phyloP scores from a whole-genome alignment of 2,329 filamentous ascomycete genomes.

The Pseudocercospora musae region DNA sequence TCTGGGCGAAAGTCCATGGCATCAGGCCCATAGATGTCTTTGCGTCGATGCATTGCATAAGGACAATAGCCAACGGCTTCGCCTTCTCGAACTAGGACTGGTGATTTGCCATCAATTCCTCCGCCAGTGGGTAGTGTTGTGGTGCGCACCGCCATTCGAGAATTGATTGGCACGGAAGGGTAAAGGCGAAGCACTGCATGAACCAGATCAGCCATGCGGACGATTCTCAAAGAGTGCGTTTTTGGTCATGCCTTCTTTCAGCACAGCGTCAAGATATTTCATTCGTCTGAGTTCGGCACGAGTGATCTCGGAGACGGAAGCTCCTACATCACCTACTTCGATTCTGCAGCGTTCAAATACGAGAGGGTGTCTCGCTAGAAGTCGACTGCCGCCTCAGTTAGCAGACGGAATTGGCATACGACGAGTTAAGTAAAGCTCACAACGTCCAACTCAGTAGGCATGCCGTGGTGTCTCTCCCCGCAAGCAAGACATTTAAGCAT shows the following conservation, averaged over 20 bases:
- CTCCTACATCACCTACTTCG: conserved; percentile 17
- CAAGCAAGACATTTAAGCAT: conserved; percentile 47
- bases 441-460: conserved; percentile 43
- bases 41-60: conserved; percentile 4
- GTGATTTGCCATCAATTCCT: conserved; percentile 39
- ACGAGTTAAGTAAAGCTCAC: conserved; percentile 15
- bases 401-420: too few species aligned
- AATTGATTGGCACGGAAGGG: conserved; percentile 72
- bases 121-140: conserved; percentile 46
- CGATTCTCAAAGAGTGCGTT: too few species aligned
- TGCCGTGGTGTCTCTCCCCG: conserved; percentile 51
- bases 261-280: conserved; percentile 49
- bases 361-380: conserved; percentile 14
- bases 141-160: conserved; percentile 65
- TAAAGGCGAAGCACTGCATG: conserved; percentile 59
- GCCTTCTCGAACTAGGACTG: conserved; percentile 40
- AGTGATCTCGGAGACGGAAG: conserved; percentile 40
- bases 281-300: conserved; percentile 18
- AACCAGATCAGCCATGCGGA: too few species aligned
- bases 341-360: conserved; percentile 15
- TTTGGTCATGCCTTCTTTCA: conserved; percentile 51
- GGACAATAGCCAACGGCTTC: conserved; percentile 22
- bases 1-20: not conserved
- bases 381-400: not conserved
- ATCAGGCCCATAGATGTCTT: conserved; percentile 2